A percentile compares a stretch with the other conserved stretches of the same genome.
phyloP scores from a whole-genome alignment of 2,329 filamentous ascomycete species.

The Chrysoporthe puriensis region DNA sequence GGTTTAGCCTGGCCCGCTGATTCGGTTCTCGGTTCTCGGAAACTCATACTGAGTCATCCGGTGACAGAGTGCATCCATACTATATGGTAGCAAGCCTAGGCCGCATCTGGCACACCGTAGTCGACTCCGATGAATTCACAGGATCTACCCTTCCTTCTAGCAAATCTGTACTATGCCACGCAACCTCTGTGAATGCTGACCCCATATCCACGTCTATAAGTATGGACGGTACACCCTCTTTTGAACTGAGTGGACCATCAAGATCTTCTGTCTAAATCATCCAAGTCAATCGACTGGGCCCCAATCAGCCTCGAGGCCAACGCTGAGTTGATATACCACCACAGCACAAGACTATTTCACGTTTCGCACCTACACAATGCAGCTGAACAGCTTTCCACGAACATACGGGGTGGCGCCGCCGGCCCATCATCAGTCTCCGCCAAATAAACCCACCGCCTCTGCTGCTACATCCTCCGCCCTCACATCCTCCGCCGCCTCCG shows the following conservation, averaged over 20 bases:
- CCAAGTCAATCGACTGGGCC: neutral
- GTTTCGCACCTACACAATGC: neutral
- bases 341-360: neutral
- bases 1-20: neutral
- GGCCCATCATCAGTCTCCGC: neutral
- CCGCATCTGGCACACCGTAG: neutral
- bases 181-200: neutral
- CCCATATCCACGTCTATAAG: conserved; percentile 20
- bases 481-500: conserved; percentile 36
- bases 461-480: neutral
- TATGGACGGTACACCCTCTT: conserved; percentile 9
- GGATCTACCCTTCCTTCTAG: neutral
- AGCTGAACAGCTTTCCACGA: conserved; percentile 1
- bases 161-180: neutral
- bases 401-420: neutral
- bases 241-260: neutral
- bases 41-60: neutral
- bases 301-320: neutral
- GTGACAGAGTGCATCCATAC: too few relatives aligned
- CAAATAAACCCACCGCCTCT: neutral
- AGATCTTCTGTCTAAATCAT: neutral
- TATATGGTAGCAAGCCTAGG: neutral
- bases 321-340: neutral
- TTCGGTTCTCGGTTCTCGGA: neutral
- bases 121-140: neutral